A percentile compares a stretch with the other conserved stretches of the same genome.
These are phyloP conservation scores for Candida loeiensis DNA, from an alignment of 805 yeast species.

Conservation along the genomic window DNA sequence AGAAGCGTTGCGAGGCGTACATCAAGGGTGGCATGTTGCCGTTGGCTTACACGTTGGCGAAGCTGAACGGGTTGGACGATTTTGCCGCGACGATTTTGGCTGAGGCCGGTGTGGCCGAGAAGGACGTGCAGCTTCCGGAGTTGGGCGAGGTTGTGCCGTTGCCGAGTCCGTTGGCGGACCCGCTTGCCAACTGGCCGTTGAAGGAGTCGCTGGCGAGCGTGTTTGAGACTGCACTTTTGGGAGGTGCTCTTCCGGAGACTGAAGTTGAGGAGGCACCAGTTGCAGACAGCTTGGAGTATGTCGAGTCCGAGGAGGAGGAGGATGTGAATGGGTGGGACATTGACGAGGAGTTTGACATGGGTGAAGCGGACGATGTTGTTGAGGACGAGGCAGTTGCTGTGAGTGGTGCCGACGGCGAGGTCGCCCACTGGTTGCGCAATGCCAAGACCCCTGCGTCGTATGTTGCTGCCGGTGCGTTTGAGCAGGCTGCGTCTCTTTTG, in stretches of 20 bases:
- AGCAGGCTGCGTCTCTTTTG: slow-evolving; percentile 89
- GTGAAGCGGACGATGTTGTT: slow-evolving; percentile 26
- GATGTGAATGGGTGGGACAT: slow-evolving; percentile 65
- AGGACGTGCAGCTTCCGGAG: slow-evolving; percentile 64
- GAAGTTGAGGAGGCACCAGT: slow-evolving; percentile 24
- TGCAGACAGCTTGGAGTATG: slow-evolving; percentile 16
- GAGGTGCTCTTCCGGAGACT: slow-evolving; percentile 60
- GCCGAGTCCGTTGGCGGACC: slow-evolving; percentile 46
- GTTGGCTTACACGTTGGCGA: slow-evolving; percentile 90
- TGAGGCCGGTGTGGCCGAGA: slow-evolving; percentile 61
- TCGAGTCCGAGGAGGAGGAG: slow-evolving; percentile 30
- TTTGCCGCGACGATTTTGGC: slow-evolving; percentile 69
- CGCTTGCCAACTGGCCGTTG: slow-evolving; percentile 76
- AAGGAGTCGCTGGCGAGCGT: slow-evolving; percentile 67
- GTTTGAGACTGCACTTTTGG: slow-evolving; percentile 76
- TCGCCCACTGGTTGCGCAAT: slow-evolving; percentile 79
- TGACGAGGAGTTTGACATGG: slow-evolving; percentile 73
- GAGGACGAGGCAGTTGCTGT: slow-evolving; percentile 11
- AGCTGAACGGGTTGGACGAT: slow-evolving; percentile 74
- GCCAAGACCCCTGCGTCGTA: slow-evolving; percentile 88
- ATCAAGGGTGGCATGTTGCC: slow-evolving; percentile 79
- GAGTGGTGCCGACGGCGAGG: slow-evolving; percentile 49
- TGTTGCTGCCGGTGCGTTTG: slow-evolving; percentile 95
- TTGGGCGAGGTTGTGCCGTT: slow-evolving; percentile 38
- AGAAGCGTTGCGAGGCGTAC: slow-evolving; percentile 70